Conservation (phyloP, 225 moss, liverwort and hornwort species). For the Bryum argenteum region DNA sequence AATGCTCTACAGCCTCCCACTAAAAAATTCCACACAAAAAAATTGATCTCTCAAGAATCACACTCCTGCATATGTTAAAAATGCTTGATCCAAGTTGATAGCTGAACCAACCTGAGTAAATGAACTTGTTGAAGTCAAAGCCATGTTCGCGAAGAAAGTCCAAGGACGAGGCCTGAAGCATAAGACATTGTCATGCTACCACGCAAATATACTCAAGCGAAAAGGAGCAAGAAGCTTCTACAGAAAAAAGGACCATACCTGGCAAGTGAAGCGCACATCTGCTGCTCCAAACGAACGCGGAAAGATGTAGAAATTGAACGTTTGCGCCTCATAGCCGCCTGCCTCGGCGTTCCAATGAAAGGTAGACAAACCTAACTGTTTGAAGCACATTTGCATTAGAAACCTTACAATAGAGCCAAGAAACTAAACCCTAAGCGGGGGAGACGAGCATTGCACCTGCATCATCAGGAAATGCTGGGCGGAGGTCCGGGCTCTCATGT, state of each 20-base stretch:
- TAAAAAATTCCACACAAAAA: background rate
- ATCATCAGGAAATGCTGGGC: constrained; percentile 63
- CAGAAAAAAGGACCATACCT: constrained; percentile 37
- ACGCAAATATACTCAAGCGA: too few relatives aligned
- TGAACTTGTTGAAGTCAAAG: constrained; percentile 94
- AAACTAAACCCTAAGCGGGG: background rate
- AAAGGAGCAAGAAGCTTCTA: too few relatives aligned
- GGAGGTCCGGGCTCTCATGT: constrained; percentile 46
- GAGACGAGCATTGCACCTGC: constrained; percentile 35
- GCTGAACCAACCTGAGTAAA: constrained; percentile 60
- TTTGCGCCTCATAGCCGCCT: constrained; percentile 48
- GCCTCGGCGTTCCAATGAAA: constrained; percentile 54
- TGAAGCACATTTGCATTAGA: constrained; percentile 18
- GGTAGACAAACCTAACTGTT: constrained; percentile 61
- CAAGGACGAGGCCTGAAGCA: constrained; percentile 79
- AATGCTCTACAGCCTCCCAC: background rate
- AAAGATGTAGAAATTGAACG: constrained; percentile 64
- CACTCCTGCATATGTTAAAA: background rate
- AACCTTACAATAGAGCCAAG: constrained; percentile 9
- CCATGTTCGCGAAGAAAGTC: constrained; percentile 87
- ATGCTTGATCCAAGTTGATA: constrained; percentile 7
- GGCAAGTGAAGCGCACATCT: constrained; percentile 65
- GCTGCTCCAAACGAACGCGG: constrained; percentile 47
- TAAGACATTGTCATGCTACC: background rate
- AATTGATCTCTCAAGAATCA: background rate